Evolutionary conservation across 169 alveolate species (phyloP).

Genomic region (Amoebophrya sp.): DNA sequence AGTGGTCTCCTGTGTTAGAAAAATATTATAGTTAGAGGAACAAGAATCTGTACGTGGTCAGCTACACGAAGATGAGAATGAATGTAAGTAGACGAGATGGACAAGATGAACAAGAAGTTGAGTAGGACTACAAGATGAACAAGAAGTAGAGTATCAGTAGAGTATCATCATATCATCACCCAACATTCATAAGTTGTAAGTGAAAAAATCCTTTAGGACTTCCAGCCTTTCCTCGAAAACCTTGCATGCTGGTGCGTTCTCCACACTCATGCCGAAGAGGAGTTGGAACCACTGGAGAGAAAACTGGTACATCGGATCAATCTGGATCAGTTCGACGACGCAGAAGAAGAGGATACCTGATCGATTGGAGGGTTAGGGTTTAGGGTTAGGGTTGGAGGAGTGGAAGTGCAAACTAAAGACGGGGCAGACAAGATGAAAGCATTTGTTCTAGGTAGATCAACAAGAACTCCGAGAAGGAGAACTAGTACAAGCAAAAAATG

Average conservation of each 20-base stretch:
- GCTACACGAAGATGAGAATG: too few relatives aligned
- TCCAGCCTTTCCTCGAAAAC: conserved; percentile 65
- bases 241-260: conserved; percentile 52
- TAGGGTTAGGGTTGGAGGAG: conserved; percentile 53
- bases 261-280: conserved; percentile 75
- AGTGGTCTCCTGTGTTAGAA: too few relatives aligned
- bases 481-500: conserved; percentile 86
- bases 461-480: conserved; percentile 76
- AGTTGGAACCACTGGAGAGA: conserved; percentile 89
- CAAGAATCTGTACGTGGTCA: too few relatives aligned
- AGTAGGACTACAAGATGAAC: too few relatives aligned
- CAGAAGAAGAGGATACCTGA: conserved; percentile 80
- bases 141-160: too few relatives aligned
- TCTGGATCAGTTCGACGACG: conserved; percentile 73
- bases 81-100: too few relatives aligned
- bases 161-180: background rate
- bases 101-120: too few relatives aligned
- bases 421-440: too few relatives aligned
- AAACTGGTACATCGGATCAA: conserved; percentile 92
- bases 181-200: conserved; percentile 55
- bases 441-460: conserved; percentile 58
- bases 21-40: too few relatives aligned
- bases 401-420: too few relatives aligned
- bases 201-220: conserved; percentile 68
- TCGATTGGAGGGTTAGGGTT: conserved; percentile 80